Evolutionary conservation across 1,139 yeast genomes (phyloP), one percentile per base, ranked within the genome.

Genomic region (Hyphopichia wangnamkhiaoensis): DNA sequence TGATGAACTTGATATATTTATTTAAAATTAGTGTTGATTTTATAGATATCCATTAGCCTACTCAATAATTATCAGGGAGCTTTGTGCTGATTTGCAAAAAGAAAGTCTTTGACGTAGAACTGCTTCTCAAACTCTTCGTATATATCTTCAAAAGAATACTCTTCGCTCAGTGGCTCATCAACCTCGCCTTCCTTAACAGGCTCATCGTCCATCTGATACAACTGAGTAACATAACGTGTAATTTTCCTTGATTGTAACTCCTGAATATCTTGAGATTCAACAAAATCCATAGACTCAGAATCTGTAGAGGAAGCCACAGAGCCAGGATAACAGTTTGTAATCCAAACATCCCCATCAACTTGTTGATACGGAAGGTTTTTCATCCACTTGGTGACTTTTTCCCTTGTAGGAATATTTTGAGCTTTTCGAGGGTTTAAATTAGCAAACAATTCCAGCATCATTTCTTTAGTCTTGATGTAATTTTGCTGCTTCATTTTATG

Each of bases 341-440:
- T 9, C 18, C 19, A 29, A 19, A 16, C 3, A 10, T 30, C 27
- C 3, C 18, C 33, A 8, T 35, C 34, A 2, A 51, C 25, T 0
- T 56, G 56, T 24, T 53, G 61, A 21, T 71, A 58, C 1, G 90
- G 90, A 3, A 83, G 70, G 16, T 67, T 64, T 5, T 63, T 59
- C 26, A 84, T 71, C 94, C 93, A 84, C 6, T 58, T 62, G 31
- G 66, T 65, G 0, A 84, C 84, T 52, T 84, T 84, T 48, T 84
- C 91, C 34, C 59, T 64, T 39, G 70, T 74, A 1, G 77, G 68
- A 88, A 84, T 83, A 53, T 76, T 80, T 9, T 71, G 61, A 1
- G 79, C 78, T 24, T 60, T 60, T 48, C 86, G 65, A 5, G 91
- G 89, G 44, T 82, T 71, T 52, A 83, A 82, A 10, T 48, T 10